phyloP scores from a whole-genome alignment of 768 basidiomycete genomes.

The Suillus subalutaceus region DNA sequence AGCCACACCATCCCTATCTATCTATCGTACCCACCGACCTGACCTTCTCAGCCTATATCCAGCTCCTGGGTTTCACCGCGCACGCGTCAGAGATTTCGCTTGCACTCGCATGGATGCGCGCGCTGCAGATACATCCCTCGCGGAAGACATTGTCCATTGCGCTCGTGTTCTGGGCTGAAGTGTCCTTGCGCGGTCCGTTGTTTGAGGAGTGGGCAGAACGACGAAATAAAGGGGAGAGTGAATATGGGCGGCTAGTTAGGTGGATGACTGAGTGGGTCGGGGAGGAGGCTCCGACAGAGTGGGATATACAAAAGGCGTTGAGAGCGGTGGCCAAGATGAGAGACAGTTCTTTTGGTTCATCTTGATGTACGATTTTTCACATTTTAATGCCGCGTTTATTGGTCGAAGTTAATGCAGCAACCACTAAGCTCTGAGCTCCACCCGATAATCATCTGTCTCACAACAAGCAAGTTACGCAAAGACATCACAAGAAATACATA shows the following conservation, averaged over 20 bases:
- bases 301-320: slow-evolving; percentile 36
- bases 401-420: background rate
- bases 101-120: slow-evolving; percentile 74
- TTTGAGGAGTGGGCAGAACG: slow-evolving; percentile 48
- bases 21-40: slow-evolving; percentile 52
- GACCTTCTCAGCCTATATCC: slow-evolving; percentile 61
- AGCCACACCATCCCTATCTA: slow-evolving; percentile 27
- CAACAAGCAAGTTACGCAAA: background rate
- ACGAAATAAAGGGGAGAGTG: slow-evolving; percentile 35
- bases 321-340: slow-evolving; percentile 32
- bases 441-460: background rate
- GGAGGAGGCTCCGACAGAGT: slow-evolving; percentile 45
- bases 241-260: slow-evolving; percentile 46
- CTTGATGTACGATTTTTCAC: slow-evolving; percentile 3
- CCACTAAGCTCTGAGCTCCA: background rate
- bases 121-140: slow-evolving; percentile 54
- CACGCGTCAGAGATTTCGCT: slow-evolving; percentile 64
- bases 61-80: slow-evolving; percentile 55
- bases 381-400: background rate
- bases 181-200: slow-evolving; percentile 61
- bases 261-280: slow-evolving; percentile 69
- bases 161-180: slow-evolving; percentile 74
- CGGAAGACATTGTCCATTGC: slow-evolving; percentile 58
- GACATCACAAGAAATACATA: background rate
- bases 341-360: slow-evolving; percentile 23